These are phyloP conservation scores for Nigrospora sphaerica DNA, from an alignment of 2,329 filamentous ascomycete genomes.

Conservation along the genomic window DNA sequence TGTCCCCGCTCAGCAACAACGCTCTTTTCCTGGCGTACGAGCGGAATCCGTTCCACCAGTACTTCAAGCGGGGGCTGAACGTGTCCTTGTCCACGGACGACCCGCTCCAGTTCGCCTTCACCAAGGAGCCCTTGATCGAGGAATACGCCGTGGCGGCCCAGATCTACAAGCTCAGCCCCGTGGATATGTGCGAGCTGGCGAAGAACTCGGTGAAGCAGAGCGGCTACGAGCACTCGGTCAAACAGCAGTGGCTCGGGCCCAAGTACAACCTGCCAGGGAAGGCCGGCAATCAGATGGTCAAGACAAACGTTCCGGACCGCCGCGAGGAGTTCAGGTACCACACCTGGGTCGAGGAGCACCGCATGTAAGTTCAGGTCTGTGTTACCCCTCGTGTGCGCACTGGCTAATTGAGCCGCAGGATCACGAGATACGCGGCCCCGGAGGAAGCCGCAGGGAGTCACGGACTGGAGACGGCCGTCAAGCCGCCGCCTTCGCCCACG, in stretches of 20 bases:
- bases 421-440: neutral
- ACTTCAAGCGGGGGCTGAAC: conserved; percentile 91
- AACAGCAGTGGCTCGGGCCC: conserved; percentile 83
- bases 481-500: too few relatives aligned
- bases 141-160: conserved; percentile 97
- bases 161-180: conserved; percentile 94
- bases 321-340: conserved; percentile 84
- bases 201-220: conserved; percentile 95
- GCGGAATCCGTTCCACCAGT: conserved; percentile 90
- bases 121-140: conserved; percentile 95
- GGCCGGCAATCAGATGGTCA: conserved; percentile 83
- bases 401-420: conserved; percentile 5
- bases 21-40: conserved; percentile 94
- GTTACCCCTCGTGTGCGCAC: too few relatives aligned
- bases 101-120: conserved; percentile 95
- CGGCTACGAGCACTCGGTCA: conserved; percentile 83
- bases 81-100: conserved; percentile 96
- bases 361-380: conserved; percentile 56
- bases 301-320: conserved; percentile 93
- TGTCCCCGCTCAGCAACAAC: conserved; percentile 99
- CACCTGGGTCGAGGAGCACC: conserved; percentile 74
- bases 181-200: conserved; percentile 97
- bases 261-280: conserved; percentile 74
- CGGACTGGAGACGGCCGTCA: too few relatives aligned
- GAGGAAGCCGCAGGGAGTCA: too few relatives aligned